Conservation (phyloP, 192 early-diverging fungal species). For the Dissophora globulifera region DNA sequence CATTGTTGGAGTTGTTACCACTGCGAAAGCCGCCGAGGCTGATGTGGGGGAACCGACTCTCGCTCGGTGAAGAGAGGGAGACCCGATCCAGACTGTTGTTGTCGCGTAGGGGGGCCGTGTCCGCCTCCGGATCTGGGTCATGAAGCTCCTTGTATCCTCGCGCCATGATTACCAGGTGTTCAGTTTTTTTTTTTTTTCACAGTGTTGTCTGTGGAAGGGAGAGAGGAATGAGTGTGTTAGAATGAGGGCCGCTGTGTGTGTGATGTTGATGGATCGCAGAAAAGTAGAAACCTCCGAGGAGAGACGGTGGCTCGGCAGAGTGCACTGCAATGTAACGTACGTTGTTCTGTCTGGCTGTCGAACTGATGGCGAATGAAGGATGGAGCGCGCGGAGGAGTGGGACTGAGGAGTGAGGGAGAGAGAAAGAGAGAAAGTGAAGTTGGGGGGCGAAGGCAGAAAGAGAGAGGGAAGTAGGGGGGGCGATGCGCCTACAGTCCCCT, state of each 20-base stretch:
- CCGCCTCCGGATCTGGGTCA: constrained; percentile 9
- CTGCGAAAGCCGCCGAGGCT: neutral
- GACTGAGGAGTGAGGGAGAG: neutral
- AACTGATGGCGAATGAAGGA: too few relatives aligned
- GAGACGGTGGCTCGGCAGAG: too few relatives aligned
- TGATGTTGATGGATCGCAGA: too few relatives aligned
- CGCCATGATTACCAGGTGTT: constrained; percentile 16
- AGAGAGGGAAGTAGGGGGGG: constrained; percentile 3
- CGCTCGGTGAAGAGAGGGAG: neutral
- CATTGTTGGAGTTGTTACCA: neutral
- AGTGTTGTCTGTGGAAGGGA: too few relatives aligned
- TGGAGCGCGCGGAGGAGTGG: neutral
- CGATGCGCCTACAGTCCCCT: too few relatives aligned
- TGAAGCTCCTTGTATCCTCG: constrained; percentile 44
- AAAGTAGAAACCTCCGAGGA: too few relatives aligned
- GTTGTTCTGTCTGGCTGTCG: too few relatives aligned
- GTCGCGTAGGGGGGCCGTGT: constrained; percentile 13
- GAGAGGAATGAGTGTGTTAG: too few relatives aligned
- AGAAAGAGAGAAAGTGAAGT: constrained; percentile 2
- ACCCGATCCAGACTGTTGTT: constrained; percentile 18
- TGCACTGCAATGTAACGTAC: too few relatives aligned
- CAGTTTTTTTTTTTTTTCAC: too few relatives aligned
- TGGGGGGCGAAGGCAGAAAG: neutral
- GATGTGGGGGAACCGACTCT: constrained; percentile 1
- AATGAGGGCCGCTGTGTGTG: too few relatives aligned